Percentiles rank a stretch among this genome's conserved stretches.
phyloP scores from a whole-genome alignment of 2,329 filamentous ascomycete species.

The Nigrospora osmanthi region DNA sequence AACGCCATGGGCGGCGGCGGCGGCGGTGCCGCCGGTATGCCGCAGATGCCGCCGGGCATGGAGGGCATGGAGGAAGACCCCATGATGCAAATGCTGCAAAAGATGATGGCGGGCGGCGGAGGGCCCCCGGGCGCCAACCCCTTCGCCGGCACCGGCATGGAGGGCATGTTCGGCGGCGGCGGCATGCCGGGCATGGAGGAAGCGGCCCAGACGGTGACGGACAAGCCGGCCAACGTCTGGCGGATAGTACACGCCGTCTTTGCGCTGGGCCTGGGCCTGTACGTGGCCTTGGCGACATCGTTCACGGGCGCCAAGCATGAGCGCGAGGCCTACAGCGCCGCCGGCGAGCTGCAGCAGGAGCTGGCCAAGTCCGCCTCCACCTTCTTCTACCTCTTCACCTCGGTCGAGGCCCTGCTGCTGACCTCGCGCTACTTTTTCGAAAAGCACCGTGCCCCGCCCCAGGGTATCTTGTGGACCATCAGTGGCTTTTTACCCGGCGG shows the following conservation, averaged over 20 bases:
- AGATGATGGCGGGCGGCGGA: slow-evolving; percentile 50
- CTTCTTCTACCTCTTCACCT: slow-evolving; percentile 77
- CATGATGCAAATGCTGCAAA: slow-evolving; percentile 68
- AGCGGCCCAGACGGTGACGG: slow-evolving; percentile 17
- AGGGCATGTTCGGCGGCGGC: slow-evolving; percentile 15
- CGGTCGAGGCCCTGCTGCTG: slow-evolving; percentile 65
- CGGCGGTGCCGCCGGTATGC: slow-evolving; percentile 8
- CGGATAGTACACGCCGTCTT: slow-evolving; percentile 67
- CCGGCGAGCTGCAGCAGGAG: neutral
- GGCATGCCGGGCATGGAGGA: slow-evolving; percentile 23
- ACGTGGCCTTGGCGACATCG: slow-evolving; percentile 59
- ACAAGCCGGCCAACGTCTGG: slow-evolving; percentile 49
- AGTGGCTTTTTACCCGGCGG: slow-evolving; percentile 59
- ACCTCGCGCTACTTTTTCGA: slow-evolving; percentile 65
- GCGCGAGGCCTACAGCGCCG: slow-evolving; percentile 32
- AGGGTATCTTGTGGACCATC: slow-evolving; percentile 56
- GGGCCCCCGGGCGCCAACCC: slow-evolving; percentile 25
- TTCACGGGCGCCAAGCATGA: slow-evolving; percentile 60
- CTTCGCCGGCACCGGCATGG: slow-evolving; percentile 21
- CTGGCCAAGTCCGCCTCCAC: slow-evolving; percentile 7
- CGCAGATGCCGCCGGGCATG: slow-evolving; percentile 20
- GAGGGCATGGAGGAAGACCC: slow-evolving; percentile 44
- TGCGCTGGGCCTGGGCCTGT: slow-evolving; percentile 61
- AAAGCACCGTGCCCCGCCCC: slow-evolving; percentile 45
- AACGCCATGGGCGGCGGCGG: slow-evolving; percentile 8